Conservation (phyloP, 1,284 basidiomycete species). For the Albatrellus sp. region DNA sequence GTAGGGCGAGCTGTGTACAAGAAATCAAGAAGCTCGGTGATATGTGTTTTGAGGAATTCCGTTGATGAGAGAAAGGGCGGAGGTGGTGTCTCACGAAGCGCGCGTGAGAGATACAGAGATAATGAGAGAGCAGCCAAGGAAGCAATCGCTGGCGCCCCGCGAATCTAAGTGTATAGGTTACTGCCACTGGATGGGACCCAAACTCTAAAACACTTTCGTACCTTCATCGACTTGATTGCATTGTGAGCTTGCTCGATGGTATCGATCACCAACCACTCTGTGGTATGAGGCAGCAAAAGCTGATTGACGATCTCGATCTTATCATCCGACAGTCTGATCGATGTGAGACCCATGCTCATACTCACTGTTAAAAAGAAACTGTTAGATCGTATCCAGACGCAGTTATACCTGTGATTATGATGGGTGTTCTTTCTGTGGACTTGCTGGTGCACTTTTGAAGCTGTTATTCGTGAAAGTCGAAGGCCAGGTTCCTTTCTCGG, state of each 20-base stretch:
- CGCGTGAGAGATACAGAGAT: constrained; percentile 44
- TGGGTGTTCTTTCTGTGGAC: neutral
- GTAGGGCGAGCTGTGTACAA: constrained; percentile 84
- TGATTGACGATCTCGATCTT: constrained; percentile 80
- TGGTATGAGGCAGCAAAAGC: constrained; percentile 71
- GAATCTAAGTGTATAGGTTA: constrained; percentile 41
- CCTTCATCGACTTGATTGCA: constrained; percentile 90
- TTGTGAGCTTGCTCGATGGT: constrained; percentile 75
- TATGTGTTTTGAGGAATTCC: constrained; percentile 33
- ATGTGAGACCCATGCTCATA: constrained; percentile 26
- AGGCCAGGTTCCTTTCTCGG: too few species aligned
- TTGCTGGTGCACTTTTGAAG: too few species aligned
- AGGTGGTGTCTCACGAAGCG: constrained; percentile 27
- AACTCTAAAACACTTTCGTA: constrained; percentile 15
- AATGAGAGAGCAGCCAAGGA: constrained; percentile 78
- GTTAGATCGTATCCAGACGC: neutral
- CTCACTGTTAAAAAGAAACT: too few species aligned
- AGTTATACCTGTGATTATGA: neutral
- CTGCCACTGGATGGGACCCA: constrained; percentile 1
- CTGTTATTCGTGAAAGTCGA: too few species aligned
- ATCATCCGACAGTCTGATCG: constrained; percentile 52
- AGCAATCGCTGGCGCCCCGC: constrained; percentile 90
- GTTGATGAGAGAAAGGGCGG: constrained; percentile 40
- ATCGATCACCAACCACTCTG: constrained; percentile 60
- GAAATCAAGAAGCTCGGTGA: constrained; percentile 52